These are phyloP conservation scores for Ploettnerulaceae sp. DNA, from an alignment of 2,329 filamentous ascomycete genomes.

Conservation along the genomic window DNA sequence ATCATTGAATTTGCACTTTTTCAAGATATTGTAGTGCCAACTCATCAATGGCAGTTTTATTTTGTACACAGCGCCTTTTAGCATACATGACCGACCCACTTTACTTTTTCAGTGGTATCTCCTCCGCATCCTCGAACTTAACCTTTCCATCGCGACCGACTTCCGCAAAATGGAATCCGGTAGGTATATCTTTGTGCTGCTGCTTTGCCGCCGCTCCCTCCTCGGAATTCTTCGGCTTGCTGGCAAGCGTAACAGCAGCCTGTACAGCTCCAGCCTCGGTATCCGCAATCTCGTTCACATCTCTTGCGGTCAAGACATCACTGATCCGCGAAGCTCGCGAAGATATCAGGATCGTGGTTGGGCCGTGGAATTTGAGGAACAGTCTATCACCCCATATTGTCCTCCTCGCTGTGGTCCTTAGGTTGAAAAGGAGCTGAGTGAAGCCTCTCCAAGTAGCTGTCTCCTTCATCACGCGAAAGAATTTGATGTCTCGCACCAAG, in stretches of 20 bases:
- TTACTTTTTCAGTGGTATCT: too few species aligned
- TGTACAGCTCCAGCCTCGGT: slow-evolving; percentile 67
- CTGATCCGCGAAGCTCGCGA: slow-evolving; percentile 75
- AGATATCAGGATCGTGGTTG: slow-evolving; percentile 79
- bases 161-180: slow-evolving; percentile 51
- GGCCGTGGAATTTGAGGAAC: slow-evolving; percentile 86
- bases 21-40: too few species aligned
- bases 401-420: slow-evolving; percentile 72
- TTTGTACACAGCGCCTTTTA: too few species aligned
- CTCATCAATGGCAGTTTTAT: too few species aligned
- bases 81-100: too few species aligned
- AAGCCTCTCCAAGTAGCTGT: slow-evolving; percentile 69
- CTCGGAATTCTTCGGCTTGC: slow-evolving; percentile 36
- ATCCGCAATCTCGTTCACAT: slow-evolving; percentile 89
- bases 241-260: slow-evolving; percentile 48
- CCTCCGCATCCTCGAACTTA: slow-evolving; percentile 16
- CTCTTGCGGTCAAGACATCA: slow-evolving; percentile 70
- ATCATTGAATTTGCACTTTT: too few species aligned
- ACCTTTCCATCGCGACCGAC: slow-evolving; percentile 60
- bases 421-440: slow-evolving; percentile 56
- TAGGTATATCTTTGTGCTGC: slow-evolving; percentile 35
- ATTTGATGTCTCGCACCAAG: slow-evolving; percentile 64
- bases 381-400: slow-evolving; percentile 92
- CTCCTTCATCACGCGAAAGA: slow-evolving; percentile 66
- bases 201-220: slow-evolving; percentile 27